These are phyloP conservation scores for Kwoniella botswanensis DNA, from an alignment of 768 basidiomycete species.

Conservation along the genomic window DNA sequence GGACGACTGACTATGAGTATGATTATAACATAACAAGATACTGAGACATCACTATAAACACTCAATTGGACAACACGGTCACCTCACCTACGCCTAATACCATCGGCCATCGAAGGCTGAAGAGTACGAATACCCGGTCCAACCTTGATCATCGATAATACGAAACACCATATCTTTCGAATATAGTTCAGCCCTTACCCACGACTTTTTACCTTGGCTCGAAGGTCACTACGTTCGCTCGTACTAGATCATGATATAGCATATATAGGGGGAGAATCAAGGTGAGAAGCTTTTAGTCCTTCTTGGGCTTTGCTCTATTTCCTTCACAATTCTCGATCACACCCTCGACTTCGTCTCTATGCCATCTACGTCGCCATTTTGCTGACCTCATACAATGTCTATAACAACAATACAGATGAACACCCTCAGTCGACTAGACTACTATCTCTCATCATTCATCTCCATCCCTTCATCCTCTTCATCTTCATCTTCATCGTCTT, in stretches of 20 bases:
- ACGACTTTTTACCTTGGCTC: background rate
- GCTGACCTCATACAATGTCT: background rate
- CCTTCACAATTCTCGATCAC: too few species aligned
- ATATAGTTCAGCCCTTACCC: background rate
- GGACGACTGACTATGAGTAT: background rate
- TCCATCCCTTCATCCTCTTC: constrained; percentile 5
- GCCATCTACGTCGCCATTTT: background rate
- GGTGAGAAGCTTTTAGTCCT: background rate
- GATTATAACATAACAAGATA: background rate
- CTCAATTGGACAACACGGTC: background rate
- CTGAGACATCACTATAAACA: background rate
- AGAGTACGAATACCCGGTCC: background rate
- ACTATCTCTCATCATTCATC: constrained; percentile 28
- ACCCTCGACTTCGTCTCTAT: too few species aligned
- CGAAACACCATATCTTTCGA: background rate
- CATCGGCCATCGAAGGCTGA: too few species aligned
- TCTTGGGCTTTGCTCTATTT: too few species aligned
- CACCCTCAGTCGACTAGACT: constrained; percentile 40
- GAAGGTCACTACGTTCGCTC: background rate
- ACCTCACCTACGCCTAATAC: too few species aligned
- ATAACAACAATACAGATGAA: constrained; percentile 28
- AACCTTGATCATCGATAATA: background rate
- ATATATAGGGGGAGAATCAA: background rate
- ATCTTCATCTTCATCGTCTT: constrained; percentile 7
- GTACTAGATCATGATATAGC: constrained; percentile 19